Evolutionary conservation across 2,329 filamentous ascomycete genomes (phyloP).

Genomic region (Botrytis medusae): DNA sequence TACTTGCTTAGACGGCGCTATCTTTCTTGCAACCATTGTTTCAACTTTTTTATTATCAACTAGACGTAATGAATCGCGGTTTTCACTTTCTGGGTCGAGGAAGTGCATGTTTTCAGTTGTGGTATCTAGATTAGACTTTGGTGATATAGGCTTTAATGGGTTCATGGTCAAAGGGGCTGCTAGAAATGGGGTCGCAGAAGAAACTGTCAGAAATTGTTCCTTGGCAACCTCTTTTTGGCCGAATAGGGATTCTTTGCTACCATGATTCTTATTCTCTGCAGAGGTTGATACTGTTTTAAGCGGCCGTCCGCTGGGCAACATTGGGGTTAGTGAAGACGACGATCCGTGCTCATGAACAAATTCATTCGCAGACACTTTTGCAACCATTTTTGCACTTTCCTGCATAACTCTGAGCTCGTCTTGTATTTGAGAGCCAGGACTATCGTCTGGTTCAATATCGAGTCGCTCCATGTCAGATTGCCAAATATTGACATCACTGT

Average conservation of each 20-base stretch:
- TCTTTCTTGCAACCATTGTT: not conserved
- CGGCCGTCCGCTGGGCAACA: not conserved
- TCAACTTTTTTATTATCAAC: not conserved
- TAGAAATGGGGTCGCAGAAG: not conserved
- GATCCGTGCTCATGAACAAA: not conserved
- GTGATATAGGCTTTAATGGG: not conserved
- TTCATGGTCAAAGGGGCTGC: not conserved
- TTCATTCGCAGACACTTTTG: not conserved
- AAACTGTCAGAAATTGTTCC: not conserved
- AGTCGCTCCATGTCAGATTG: constrained; percentile 4
- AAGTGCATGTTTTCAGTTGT: too few species aligned
- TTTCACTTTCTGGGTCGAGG: not conserved
- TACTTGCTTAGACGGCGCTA: not conserved
- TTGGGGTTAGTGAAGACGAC: not conserved
- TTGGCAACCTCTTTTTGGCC: not conserved
- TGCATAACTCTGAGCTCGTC: constrained; percentile 23
- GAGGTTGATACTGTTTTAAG: not conserved
- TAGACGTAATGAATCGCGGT: not conserved
- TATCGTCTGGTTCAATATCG: constrained; percentile 18
- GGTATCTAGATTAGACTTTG: not conserved
- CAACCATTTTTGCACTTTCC: constrained; percentile 13
- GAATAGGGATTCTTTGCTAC: too few species aligned
- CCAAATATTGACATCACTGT: constrained; percentile 8
- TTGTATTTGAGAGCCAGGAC: constrained; percentile 25
- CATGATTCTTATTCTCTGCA: not conserved